phyloP scores from a whole-genome alignment of 208 protist genomes.

The Wallacemonas sp. region DNA sequence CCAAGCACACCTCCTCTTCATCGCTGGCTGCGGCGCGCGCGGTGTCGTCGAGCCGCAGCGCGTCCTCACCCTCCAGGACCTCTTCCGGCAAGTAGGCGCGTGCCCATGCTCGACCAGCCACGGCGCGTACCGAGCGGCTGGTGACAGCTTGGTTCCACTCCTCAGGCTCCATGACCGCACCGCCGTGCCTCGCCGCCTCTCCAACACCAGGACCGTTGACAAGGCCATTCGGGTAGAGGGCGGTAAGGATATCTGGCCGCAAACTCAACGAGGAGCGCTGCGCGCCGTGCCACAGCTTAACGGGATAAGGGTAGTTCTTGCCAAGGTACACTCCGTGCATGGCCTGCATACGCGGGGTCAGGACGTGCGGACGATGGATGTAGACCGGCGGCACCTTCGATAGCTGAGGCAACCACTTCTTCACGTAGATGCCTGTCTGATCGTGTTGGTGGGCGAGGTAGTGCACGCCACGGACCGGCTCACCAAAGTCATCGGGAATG shows the following conservation, averaged over 20 bases:
- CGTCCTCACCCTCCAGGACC: conserved; percentile 11
- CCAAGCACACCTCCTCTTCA: conserved; percentile 6
- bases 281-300: conserved; percentile 89
- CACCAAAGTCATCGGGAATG: conserved; percentile 81
- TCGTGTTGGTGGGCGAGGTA: conserved; percentile 88
- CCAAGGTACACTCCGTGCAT: conserved; percentile 83
- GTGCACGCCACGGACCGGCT: conserved; percentile 71
- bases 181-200: conserved; percentile 73
- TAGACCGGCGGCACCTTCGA: conserved; percentile 85
- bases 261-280: conserved; percentile 38
- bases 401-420: conserved; percentile 88
- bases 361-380: conserved; percentile 86
- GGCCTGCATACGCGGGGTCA: conserved; percentile 84
- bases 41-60: not conserved
- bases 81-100: conserved; percentile 30
- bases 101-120: conserved; percentile 32
- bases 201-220: conserved; percentile 52
- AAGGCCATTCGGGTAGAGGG: conserved; percentile 51
- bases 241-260: conserved; percentile 41
- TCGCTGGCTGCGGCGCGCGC: conserved; percentile 23
- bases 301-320: conserved; percentile 83
- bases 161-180: conserved; percentile 51
- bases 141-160: conserved; percentile 45
- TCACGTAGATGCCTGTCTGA: conserved; percentile 89
- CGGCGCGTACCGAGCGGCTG: conserved; percentile 1